Evolutionary conservation across 805 yeast genomes (phyloP), one percentile per base, ranked within the genome.

Genomic region (Starmera quercuum): DNA sequence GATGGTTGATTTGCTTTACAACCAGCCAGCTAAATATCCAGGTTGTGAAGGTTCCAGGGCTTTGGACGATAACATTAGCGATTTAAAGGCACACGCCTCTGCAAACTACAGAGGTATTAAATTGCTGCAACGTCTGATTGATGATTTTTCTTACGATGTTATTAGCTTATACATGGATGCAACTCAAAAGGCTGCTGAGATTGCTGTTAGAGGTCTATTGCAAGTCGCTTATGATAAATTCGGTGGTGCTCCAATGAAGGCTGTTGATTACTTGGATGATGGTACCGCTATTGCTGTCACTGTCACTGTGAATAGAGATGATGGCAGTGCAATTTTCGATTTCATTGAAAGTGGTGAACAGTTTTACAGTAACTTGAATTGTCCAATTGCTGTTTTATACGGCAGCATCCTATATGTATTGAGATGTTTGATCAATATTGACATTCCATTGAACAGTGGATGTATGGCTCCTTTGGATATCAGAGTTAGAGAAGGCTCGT

Each of bases 31-130:
- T 36, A 56, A 52, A 18, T 66, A 71, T 5, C 30, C 30, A 6
- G 78, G 79, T 4, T 71, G 73, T 21, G 65, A 74, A 1, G 78
- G 78, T 12, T 68, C 78, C 0, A 62, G 80, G 51, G 63, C 73
- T 15, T 58, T 74, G 35, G 63, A 61, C 34, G 79, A 74, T 45
- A 74, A 74, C 40, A 56, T 74, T 21, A 63, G 71, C 30, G 73
- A 67, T 40, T 46, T 66, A 47, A 64, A 63, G 32, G 72, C 72
- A 1, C 71, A 65, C 45, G 64, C 70, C 23, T 68, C 75, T n/a
- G 65, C 77, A 9, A 72, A 71, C 41, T 66, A 64, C 44, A 68
- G 66, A 44, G 77, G 77, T 35, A 66, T 72, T 27, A 58, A 60
- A 16, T 51, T 72, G 32, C 46, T 72, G 34, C 46, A 59, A 20